phyloP scores from a whole-genome alignment of 139 green algal genomes.

The Ostreobium quekettii region DNA sequence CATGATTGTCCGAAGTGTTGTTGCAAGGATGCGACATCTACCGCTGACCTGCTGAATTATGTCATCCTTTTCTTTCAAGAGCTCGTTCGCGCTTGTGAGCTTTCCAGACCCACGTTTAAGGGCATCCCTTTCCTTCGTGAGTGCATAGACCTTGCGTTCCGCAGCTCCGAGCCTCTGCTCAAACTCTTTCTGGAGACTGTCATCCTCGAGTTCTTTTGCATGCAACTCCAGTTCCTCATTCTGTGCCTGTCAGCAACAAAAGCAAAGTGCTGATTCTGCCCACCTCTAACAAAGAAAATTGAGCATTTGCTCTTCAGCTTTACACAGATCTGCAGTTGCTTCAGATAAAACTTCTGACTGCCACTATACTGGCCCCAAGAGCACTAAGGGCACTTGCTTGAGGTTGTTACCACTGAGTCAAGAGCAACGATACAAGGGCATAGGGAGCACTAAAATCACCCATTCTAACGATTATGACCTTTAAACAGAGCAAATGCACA shows the following conservation, averaged over 20 bases:
- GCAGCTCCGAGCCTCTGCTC: slow-evolving; percentile 23
- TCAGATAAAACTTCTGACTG: not conserved
- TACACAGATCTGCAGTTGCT: not conserved
- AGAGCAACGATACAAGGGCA: not conserved
- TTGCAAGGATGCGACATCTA: too few species aligned
- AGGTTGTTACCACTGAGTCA: not conserved
- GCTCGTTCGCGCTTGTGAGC: slow-evolving; percentile 40
- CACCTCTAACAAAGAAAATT: not conserved
- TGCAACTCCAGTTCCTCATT: slow-evolving; percentile 68
- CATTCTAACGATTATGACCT: too few species aligned
- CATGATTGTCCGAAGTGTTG: too few species aligned
- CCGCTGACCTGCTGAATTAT: slow-evolving; percentile 78
- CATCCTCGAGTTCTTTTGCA: slow-evolving; percentile 37
- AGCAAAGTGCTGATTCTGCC: too few species aligned
- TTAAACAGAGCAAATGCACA: too few species aligned
- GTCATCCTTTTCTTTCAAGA: slow-evolving; percentile 87
- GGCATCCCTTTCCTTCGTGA: slow-evolving; percentile 88
- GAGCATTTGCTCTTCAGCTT: not conserved
- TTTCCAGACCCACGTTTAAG: slow-evolving; percentile 65
- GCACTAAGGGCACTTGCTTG: not conserved
- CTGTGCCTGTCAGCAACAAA: slow-evolving; percentile 21
- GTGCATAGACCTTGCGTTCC: slow-evolving; percentile 60
- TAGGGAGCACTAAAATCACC: too few species aligned
- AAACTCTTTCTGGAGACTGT: slow-evolving; percentile 32
- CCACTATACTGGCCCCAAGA: not conserved